Evolutionary conservation across 768 basidiomycete genomes (phyloP).

Genomic region (Punctularia strigosozonata): DNA sequence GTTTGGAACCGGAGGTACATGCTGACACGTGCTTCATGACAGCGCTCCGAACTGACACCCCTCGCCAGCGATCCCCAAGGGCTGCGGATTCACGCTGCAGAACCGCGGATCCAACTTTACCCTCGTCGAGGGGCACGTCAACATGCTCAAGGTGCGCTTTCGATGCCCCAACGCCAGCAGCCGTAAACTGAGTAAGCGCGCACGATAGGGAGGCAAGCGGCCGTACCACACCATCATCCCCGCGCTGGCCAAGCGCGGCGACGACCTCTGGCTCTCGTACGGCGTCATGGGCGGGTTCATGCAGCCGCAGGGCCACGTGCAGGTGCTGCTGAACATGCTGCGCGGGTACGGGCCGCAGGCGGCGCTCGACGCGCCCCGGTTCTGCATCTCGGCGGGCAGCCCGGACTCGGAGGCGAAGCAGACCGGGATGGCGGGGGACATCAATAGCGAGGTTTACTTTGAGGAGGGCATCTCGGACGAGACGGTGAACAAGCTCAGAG

Average conservation of each 20-base stretch:
- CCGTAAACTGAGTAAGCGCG: no score
- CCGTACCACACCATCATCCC: constrained; percentile 94
- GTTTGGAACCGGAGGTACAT: constrained; percentile 77
- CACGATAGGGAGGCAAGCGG: constrained; percentile 71
- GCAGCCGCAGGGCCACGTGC: constrained; percentile 96
- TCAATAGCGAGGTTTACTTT: constrained; percentile 76
- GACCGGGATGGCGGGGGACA: constrained; percentile 44
- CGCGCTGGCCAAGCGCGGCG: constrained; percentile 64
- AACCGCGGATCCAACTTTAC: constrained; percentile 85
- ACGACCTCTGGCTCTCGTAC: constrained; percentile 79
- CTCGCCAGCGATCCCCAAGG: constrained; percentile 70
- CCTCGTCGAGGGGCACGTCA: constrained; percentile 73
- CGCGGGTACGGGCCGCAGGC: constrained; percentile 82
- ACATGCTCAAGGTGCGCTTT: constrained; percentile 53
- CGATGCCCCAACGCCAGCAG: no score
- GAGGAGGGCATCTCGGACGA: constrained; percentile 68
- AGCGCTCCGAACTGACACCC: neutral
- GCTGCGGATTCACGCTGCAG: constrained; percentile 94
- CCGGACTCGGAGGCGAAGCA: constrained; percentile 43
- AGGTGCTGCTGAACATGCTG: constrained; percentile 84
- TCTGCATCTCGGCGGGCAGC: constrained; percentile 85
- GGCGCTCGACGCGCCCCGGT: constrained; percentile 88
- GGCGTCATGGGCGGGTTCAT: constrained; percentile 92
- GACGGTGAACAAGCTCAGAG: constrained; percentile 54
- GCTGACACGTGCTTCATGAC: neutral